phyloP scores from a whole-genome alignment of 208 protist genomes.

The Trichomonas gallinae region DNA sequence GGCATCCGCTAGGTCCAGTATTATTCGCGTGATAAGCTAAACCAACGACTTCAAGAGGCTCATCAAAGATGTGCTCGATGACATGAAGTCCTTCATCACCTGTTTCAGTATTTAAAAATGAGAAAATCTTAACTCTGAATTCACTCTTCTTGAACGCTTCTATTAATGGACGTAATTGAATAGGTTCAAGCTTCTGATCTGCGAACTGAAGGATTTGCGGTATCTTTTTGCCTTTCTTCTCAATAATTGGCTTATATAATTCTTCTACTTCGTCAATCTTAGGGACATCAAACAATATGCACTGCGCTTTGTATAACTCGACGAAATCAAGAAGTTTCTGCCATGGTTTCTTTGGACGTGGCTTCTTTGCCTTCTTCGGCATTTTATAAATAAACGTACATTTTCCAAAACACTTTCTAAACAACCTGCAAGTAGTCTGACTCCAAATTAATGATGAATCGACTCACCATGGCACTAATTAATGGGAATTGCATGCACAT shows the following conservation, averaged over 20 bases:
- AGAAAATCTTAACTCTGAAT: background rate
- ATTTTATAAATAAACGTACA: background rate
- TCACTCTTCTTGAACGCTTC: background rate
- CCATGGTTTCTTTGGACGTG: background rate
- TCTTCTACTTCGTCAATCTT: background rate
- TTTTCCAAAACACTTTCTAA: no score
- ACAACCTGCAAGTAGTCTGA: no score
- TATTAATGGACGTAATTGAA: background rate
- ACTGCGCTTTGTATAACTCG: background rate
- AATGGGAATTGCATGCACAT: no score
- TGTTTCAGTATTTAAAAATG: background rate
- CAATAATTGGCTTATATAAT: background rate
- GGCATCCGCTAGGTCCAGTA: background rate
- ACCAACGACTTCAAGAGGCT: background rate
- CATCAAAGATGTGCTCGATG: background rate
- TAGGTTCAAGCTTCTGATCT: background rate
- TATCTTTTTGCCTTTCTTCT: background rate
- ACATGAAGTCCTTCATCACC: constrained; percentile 8
- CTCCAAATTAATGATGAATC: no score
- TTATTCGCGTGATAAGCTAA: constrained; percentile 5
- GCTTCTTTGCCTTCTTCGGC: background rate
- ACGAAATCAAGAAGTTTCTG: background rate
- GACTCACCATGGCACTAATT: no score
- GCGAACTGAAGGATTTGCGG: constrained; percentile 1
- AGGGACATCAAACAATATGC: background rate